These are phyloP conservation scores for Colletotrichum nymphaeae DNA, from an alignment of 2,329 filamentous ascomycete genomes.

Conservation along the genomic window DNA sequence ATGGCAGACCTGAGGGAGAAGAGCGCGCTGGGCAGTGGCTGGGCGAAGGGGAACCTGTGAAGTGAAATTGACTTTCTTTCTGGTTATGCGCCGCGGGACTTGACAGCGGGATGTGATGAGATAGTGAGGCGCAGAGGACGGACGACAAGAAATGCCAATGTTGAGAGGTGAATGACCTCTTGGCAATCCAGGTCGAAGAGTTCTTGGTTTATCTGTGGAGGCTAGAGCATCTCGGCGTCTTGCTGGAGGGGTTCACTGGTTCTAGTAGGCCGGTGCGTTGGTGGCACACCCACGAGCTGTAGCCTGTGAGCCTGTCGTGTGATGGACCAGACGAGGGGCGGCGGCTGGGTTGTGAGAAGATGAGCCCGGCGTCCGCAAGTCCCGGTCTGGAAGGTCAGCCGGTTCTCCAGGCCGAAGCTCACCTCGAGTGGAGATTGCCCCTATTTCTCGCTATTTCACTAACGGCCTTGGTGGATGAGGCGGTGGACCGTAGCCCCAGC, in stretches of 20 bases:
- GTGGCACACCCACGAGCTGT: too few relatives aligned
- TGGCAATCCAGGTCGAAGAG: slow-evolving; percentile 17
- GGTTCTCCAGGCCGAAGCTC: slow-evolving; percentile 22
- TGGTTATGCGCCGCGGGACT: neutral
- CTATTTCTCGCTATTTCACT: slow-evolving; percentile 26
- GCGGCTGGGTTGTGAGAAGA: too few relatives aligned
- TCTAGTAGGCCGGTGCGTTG: neutral
- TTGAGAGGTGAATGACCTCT: slow-evolving; percentile 17
- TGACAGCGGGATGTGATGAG: slow-evolving; percentile 13
- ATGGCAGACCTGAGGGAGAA: neutral
- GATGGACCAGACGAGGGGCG: slow-evolving; percentile 1
- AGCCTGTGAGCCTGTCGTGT: too few relatives aligned
- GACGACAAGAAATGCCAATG: slow-evolving; percentile 32
- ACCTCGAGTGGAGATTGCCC: slow-evolving; percentile 34
- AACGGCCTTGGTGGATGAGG: slow-evolving; percentile 20
- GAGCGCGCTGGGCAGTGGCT: slow-evolving; percentile 20
- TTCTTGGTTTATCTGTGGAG: neutral
- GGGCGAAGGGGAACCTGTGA: slow-evolving; percentile 1
- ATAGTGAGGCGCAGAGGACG: slow-evolving; percentile 24
- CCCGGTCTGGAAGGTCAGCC: slow-evolving; percentile 32
- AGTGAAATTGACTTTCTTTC: neutral
- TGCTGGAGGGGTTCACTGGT: neutral
- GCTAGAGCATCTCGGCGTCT: neutral
- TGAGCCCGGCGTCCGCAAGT: slow-evolving; percentile 15
- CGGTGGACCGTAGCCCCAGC: neutral